Conservation (phyloP, 305 asterid species). For the Fraxinus dipetala region DNA sequence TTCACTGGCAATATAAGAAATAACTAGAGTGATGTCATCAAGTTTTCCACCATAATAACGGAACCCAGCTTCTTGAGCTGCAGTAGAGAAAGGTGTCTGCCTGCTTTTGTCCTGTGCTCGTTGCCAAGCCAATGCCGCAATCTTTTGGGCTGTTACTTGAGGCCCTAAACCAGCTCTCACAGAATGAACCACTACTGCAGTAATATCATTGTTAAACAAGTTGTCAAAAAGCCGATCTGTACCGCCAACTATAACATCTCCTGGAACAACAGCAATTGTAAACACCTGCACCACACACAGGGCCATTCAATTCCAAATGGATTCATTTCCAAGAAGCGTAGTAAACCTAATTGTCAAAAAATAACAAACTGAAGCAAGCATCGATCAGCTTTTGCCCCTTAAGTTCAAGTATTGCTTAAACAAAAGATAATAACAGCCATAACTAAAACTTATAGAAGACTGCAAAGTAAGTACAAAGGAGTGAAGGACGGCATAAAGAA, state of each 20-base stretch:
- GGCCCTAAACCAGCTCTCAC: slow-evolving; percentile 84
- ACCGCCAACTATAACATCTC: slow-evolving; percentile 88
- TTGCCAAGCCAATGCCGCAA: slow-evolving; percentile 91
- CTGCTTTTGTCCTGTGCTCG: slow-evolving; percentile 81
- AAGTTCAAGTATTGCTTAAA: not conserved
- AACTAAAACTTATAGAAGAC: not conserved
- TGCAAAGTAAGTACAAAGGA: not conserved
- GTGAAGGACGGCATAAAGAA: not conserved
- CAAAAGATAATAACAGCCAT: not conserved
- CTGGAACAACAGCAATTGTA: slow-evolving; percentile 78
- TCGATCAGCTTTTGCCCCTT: not conserved
- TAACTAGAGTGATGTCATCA: slow-evolving; percentile 77
- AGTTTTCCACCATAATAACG: slow-evolving; percentile 41
- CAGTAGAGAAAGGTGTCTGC: slow-evolving; percentile 94
- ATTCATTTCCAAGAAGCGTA: not conserved
- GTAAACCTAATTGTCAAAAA: not conserved
- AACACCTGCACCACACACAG: slow-evolving; percentile 56
- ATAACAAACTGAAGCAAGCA: not conserved
- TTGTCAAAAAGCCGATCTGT: slow-evolving; percentile 97
- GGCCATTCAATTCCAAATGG: slow-evolving; percentile 12
- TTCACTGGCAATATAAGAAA: slow-evolving; percentile 65
- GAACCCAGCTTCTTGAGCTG: slow-evolving; percentile 97
- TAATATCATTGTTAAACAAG: slow-evolving; percentile 74
- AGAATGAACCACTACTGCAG: slow-evolving; percentile 85
- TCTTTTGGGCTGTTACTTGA: slow-evolving; percentile 85